Evolutionary conservation across 116 monocot species (phyloP).

Genomic region (Iris pallida): DNA sequence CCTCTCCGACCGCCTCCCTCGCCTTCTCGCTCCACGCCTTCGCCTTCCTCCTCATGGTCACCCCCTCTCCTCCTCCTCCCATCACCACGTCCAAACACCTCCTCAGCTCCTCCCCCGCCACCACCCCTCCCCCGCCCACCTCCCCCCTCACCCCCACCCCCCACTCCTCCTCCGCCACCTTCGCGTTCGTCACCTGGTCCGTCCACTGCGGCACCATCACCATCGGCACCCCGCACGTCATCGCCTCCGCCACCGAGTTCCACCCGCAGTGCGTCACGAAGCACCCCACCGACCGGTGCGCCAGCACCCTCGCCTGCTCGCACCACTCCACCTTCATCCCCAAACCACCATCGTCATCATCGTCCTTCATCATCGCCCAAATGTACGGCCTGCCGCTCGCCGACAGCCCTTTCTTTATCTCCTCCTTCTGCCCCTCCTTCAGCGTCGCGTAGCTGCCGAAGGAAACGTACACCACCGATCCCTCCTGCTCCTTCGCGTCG

Average conservation of each 20-base stretch:
- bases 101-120: conserved; percentile 18
- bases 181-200: conserved; percentile 32
- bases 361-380: conserved; percentile 24
- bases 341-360: neutral
- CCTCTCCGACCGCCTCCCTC: conserved; percentile 3
- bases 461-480: conserved; percentile 44
- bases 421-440: conserved; percentile 5
- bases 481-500: neutral
- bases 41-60: conserved; percentile 14
- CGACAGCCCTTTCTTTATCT: conserved; percentile 29
- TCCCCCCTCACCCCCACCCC: conserved; percentile 17
- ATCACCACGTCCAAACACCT: conserved; percentile 18
- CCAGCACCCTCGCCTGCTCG: conserved; percentile 20
- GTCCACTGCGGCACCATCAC: conserved; percentile 25
- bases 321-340: conserved; percentile 22
- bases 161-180: conserved; percentile 19
- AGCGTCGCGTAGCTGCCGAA: conserved; percentile 40
- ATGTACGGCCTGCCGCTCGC: conserved; percentile 20
- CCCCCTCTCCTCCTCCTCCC: conserved; percentile 11
- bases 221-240: conserved; percentile 22
- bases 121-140: conserved; percentile 7
- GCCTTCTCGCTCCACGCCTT: conserved; percentile 11
- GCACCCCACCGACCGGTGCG: conserved; percentile 51
- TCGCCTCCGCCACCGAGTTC: conserved; percentile 27
- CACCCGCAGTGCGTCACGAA: conserved; percentile 48